Evolutionary conservation across 2,329 filamentous ascomycete species (phyloP).

Genomic region (Cladosporium sp.): DNA sequence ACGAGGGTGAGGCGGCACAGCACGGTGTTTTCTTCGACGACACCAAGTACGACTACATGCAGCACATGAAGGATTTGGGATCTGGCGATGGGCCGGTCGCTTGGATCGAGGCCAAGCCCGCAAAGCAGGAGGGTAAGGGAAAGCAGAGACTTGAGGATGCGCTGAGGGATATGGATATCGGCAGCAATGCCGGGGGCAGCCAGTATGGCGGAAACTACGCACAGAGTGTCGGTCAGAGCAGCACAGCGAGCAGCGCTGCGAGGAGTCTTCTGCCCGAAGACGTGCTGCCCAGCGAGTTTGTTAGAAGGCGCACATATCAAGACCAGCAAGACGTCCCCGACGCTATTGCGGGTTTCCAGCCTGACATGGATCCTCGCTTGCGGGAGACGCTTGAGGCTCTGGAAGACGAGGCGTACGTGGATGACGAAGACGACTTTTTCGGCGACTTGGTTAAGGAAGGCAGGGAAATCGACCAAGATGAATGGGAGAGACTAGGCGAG

Average conservation of each 20-base stretch:
- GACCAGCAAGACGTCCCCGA: constrained; percentile 92
- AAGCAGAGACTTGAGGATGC: constrained; percentile 82
- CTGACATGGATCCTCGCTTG: constrained; percentile 93
- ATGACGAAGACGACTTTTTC: constrained; percentile 80
- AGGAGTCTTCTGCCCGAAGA: constrained; percentile 62
- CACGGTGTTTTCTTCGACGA: constrained; percentile 95
- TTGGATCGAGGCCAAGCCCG: constrained; percentile 65
- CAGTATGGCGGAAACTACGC: constrained; percentile 35
- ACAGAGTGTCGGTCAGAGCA: constrained; percentile 40
- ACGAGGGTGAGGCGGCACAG: constrained; percentile 94
- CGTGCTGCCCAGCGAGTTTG: constrained; percentile 73
- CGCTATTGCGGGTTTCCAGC: constrained; percentile 87
- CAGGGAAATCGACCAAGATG: constrained; percentile 69
- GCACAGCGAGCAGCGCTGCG: constrained; percentile 34
- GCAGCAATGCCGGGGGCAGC: constrained; percentile 26
- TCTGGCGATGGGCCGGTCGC: constrained; percentile 58
- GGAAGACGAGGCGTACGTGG: constrained; percentile 93
- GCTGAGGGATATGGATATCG: constrained; percentile 54
- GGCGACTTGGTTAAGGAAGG: constrained; percentile 64
- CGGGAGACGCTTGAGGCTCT: constrained; percentile 89
- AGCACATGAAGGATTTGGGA: constrained; percentile 86
- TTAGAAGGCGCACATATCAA: constrained; percentile 76
- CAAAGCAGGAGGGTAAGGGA: constrained; percentile 58
- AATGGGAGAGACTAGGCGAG: constrained; percentile 61
- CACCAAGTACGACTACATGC: constrained; percentile 98